Conservation (phyloP, 805 yeast species). For the Ogataea polymorpha region DNA sequence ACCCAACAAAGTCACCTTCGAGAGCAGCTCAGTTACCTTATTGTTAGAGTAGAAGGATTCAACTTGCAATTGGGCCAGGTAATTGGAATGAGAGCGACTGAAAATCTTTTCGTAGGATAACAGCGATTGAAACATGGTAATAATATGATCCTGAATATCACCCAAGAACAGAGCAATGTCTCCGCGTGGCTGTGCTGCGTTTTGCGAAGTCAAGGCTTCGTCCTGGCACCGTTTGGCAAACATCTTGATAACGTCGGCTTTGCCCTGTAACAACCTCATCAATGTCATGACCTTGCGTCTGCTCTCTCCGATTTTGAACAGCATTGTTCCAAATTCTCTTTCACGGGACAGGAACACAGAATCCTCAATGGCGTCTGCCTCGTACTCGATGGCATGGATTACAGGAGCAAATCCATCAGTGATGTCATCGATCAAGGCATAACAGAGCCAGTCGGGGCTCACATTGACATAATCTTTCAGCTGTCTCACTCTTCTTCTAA, state of each 20-base stretch:
- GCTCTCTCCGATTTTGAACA: slow-evolving; percentile 81
- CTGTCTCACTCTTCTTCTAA: slow-evolving; percentile 78
- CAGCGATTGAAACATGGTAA: slow-evolving; percentile 92
- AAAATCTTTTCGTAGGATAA: slow-evolving; percentile 89
- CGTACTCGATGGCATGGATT: slow-evolving; percentile 71
- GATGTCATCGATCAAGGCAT: slow-evolving; percentile 78
- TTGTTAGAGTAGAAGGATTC: slow-evolving; percentile 85
- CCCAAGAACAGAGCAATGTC: slow-evolving; percentile 91
- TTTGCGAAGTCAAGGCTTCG: slow-evolving; percentile 36
- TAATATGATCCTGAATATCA: slow-evolving; percentile 95
- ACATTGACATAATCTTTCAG: slow-evolving; percentile 75
- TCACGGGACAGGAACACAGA: slow-evolving; percentile 80
- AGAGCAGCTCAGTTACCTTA: slow-evolving; percentile 79
- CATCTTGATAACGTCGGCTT: slow-evolving; percentile 95
- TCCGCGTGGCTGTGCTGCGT: slow-evolving; percentile 65
- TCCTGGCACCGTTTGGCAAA: slow-evolving; percentile 94
- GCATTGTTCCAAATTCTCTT: slow-evolving; percentile 71
- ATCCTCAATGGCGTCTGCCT: slow-evolving; percentile 80
- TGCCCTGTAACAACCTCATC: slow-evolving; percentile 84
- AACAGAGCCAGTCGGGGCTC: slow-evolving; percentile 78
- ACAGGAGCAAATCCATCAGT: slow-evolving; percentile 85
- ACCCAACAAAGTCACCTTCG: slow-evolving; percentile 87
- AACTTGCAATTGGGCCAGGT: slow-evolving; percentile 90
- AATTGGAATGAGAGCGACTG: slow-evolving; percentile 86
- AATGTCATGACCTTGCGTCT: slow-evolving; percentile 90